Percentiles rank a stretch among this genome's conserved stretches.
Evolutionary conservation across 176 grass and related monocot species (phyloP).

Genomic region (Oryza officinalis): DNA sequence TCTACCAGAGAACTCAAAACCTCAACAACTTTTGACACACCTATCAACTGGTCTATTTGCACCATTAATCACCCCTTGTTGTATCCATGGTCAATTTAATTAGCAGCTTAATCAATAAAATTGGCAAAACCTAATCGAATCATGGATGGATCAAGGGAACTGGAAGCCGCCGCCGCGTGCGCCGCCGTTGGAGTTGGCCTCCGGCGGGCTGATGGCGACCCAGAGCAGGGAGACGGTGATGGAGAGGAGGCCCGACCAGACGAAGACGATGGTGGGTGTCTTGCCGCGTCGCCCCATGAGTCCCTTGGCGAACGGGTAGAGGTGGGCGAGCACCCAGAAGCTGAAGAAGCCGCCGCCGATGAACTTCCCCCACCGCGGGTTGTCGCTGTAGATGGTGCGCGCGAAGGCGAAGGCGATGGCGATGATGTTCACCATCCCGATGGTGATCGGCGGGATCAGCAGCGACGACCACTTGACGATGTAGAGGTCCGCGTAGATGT

Average conservation of each 20-base stretch:
- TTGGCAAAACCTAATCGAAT: not conserved
- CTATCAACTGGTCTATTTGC: not conserved
- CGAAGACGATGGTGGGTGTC: constrained; percentile 90
- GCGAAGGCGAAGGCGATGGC: constrained; percentile 82
- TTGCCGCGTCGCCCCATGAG: constrained; percentile 82
- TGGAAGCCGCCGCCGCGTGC: constrained; percentile 46
- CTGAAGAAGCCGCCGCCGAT: constrained; percentile 87
- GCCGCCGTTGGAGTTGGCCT: not conserved
- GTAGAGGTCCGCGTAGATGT: constrained; percentile 83
- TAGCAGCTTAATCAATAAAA: not conserved
- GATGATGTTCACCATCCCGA: constrained; percentile 92
- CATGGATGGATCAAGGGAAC: constrained; percentile 54
- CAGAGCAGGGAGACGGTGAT: constrained; percentile 81
- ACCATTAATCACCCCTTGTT: not conserved
- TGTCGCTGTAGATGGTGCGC: constrained; percentile 70
- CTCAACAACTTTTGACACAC: not conserved
- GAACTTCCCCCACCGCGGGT: constrained; percentile 82
- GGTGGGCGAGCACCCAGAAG: constrained; percentile 87
- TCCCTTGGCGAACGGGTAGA: constrained; percentile 84
- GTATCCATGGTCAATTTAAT: not conserved
- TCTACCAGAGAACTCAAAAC: not conserved
- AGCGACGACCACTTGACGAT: constrained; percentile 82
- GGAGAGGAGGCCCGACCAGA: constrained; percentile 75
- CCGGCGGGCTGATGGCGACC: constrained; percentile 79
- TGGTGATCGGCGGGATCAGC: constrained; percentile 80